Percentiles rank a stretch among this genome's conserved stretches.
phyloP scores from a whole-genome alignment of 805 yeast genomes.

The Pichia kluyveri region DNA sequence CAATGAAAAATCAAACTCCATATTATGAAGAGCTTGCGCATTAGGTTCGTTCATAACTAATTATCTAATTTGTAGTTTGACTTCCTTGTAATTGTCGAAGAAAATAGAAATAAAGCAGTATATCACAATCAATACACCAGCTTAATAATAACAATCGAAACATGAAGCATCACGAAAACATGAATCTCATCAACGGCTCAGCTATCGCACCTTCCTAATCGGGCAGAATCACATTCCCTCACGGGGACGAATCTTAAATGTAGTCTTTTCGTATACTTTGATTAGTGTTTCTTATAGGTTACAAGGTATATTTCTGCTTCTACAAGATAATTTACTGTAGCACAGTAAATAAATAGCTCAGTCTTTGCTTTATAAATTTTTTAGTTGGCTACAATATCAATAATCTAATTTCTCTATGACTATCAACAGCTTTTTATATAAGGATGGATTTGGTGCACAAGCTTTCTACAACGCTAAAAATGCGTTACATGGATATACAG shows the following conservation, averaged over 20 bases:
- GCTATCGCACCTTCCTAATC: neutral
- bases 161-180: neutral
- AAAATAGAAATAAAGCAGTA: no score
- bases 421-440: neutral
- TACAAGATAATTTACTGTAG: no score
- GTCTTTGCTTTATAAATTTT: no score
- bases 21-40: neutral
- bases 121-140: no score
- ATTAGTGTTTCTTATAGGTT: no score
- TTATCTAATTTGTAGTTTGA: no score
- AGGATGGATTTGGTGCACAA: constrained; percentile 1
- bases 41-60: no score
- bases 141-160: no score
- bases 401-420: neutral
- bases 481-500: neutral
- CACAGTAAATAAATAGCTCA: no score
- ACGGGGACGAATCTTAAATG: neutral
- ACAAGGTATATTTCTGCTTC: no score
- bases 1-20: constrained; percentile 74
- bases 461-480: constrained; percentile 1
- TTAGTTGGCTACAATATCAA: neutral
- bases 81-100: no score
- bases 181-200: neutral
- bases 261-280: no score
- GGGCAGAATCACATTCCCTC: neutral